These are phyloP conservation scores for Hymenoscyphus fraxineus DNA, from an alignment of 2,329 filamentous ascomycete species.

Conservation along the genomic window DNA sequence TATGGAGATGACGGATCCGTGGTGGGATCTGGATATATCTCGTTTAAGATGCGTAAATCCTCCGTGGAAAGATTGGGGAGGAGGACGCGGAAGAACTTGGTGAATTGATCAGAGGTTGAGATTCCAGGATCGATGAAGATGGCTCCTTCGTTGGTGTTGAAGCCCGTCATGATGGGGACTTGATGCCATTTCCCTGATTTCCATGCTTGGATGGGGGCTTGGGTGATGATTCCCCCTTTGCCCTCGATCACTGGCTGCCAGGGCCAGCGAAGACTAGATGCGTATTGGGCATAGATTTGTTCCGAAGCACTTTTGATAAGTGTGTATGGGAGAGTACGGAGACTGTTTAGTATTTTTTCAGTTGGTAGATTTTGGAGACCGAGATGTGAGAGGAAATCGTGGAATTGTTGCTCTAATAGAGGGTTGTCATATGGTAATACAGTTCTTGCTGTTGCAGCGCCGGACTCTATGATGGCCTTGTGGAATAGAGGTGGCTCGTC, in stretches of 20 bases:
- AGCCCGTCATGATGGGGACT: conserved; percentile 65
- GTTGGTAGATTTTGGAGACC: conserved; percentile 43
- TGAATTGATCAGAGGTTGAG: conserved; percentile 49
- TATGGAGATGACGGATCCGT: conserved; percentile 41
- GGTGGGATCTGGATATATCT: conserved; percentile 59
- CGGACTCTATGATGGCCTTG: conserved; percentile 55
- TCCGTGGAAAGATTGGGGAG: conserved; percentile 51
- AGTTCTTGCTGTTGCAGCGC: conserved; percentile 52
- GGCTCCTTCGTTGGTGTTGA: conserved; percentile 66
- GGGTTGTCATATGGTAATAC: conserved; percentile 52
- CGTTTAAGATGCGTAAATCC: conserved; percentile 53
- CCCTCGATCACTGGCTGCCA: conserved; percentile 69
- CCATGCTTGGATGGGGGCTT: conserved; percentile 59
- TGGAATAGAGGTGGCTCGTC: conserved; percentile 42
- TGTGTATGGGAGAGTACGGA: conserved; percentile 43
- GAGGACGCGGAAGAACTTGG: conserved; percentile 56
- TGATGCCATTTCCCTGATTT: conserved; percentile 48
- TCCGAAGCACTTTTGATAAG: conserved; percentile 42
- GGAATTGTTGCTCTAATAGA: conserved; percentile 53
- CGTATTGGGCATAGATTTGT: conserved; percentile 43
- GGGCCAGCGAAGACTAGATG: conserved; percentile 50
- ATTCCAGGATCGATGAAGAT: conserved; percentile 55
- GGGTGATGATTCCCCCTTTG: conserved; percentile 49
- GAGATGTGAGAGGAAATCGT: conserved; percentile 51
- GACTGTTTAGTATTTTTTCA: conserved; percentile 47